phyloP scores from a whole-genome alignment of 2,329 filamentous ascomycete species.

The Lasiodiplodia hormozganensis region DNA sequence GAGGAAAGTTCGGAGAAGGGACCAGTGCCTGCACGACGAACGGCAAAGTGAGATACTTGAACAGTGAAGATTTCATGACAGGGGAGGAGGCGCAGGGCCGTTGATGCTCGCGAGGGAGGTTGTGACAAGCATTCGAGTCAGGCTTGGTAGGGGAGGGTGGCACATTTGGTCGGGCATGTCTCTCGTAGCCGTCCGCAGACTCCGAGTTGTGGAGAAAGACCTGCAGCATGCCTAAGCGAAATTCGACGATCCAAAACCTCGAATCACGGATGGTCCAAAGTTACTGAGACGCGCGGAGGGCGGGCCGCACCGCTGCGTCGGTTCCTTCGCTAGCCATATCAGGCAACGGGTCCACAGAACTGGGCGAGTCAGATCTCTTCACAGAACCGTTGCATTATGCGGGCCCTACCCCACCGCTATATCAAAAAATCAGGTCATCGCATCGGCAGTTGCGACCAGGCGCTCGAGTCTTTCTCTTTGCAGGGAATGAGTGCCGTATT shows the following conservation, averaged over 20 bases:
- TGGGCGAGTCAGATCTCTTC: conserved; percentile 12
- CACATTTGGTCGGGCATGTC: neutral
- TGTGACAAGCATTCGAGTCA: conserved; percentile 5
- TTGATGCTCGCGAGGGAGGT: neutral
- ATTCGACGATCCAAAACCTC: neutral
- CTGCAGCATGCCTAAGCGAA: neutral
- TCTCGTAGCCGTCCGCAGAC: neutral
- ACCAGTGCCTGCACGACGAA: neutral
- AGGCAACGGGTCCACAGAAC: neutral
- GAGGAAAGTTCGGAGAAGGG: neutral
- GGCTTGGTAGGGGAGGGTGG: neutral
- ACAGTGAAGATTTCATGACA: neutral
- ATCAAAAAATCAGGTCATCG: conserved; percentile 8
- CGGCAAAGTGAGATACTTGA: neutral
- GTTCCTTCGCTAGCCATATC: neutral
- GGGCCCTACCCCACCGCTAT: conserved; percentile 3
- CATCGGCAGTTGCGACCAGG: conserved; percentile 10
- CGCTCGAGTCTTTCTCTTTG: neutral
- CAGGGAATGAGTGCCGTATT: neutral
- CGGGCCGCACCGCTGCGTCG: conserved; percentile 14
- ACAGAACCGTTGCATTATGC: neutral
- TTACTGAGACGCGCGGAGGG: conserved; percentile 12
- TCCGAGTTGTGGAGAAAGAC: neutral
- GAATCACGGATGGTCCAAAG: neutral
- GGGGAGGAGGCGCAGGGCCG: neutral